These are phyloP conservation scores for Aureobasidium melanogenum DNA, from an alignment of 2,329 filamentous ascomycete species.

Conservation along the genomic window DNA sequence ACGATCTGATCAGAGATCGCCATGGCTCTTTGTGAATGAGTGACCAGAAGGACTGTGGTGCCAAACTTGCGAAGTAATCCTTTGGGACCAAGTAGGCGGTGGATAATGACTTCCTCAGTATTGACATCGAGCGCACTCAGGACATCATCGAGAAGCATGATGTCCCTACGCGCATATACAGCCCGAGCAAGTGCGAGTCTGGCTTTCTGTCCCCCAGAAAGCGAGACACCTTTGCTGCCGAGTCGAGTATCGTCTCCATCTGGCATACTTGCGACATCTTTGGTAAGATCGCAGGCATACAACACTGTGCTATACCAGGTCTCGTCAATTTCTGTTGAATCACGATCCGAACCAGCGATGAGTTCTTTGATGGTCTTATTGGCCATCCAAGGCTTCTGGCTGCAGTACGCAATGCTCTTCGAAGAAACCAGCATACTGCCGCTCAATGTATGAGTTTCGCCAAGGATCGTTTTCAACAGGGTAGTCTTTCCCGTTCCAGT, in stretches of 20 bases:
- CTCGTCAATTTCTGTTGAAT: neutral
- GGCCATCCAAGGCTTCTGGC: neutral
- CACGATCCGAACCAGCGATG: neutral
- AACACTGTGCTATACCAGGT: conserved; percentile 30
- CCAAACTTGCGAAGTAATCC: neutral
- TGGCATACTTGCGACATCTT: conserved; percentile 33
- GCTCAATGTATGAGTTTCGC: neutral
- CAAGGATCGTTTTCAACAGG: neutral
- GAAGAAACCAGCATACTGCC: neutral
- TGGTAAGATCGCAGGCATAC: conserved; percentile 27
- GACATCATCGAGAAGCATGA: conserved; percentile 73
- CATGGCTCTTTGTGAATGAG: neutral
- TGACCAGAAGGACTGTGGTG: neutral
- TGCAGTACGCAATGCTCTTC: neutral
- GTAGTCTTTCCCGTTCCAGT: neutral
- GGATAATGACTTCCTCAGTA: neutral
- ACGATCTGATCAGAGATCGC: neutral
- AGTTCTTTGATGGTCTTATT: neutral
- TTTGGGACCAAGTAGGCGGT: neutral
- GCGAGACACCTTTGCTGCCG: conserved; percentile 43
- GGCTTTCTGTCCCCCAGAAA: conserved; percentile 46
- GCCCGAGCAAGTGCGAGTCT: conserved; percentile 59
- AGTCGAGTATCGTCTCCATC: conserved; percentile 38
- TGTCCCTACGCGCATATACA: conserved; percentile 67
- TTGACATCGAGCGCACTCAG: conserved; percentile 62